These are phyloP conservation scores for Fusarium albidum DNA, from an alignment of 2,329 filamentous ascomycete species.

Conservation along the genomic window DNA sequence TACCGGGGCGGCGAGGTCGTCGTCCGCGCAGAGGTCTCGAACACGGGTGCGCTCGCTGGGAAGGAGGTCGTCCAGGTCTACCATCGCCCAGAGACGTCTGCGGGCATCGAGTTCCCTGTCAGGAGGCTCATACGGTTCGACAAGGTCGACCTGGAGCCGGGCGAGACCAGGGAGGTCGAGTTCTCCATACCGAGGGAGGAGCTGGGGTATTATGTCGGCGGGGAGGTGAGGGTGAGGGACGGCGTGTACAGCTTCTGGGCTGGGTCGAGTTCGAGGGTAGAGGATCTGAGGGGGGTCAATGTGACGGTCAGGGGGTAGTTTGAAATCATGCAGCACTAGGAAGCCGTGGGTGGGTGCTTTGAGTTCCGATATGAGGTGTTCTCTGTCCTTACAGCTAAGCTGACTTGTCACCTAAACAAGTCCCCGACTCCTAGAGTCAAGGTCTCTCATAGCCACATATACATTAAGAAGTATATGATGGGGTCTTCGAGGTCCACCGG, in stretches of 20 bases:
- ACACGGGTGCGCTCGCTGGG: conserved; percentile 61
- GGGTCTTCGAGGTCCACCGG: too few relatives aligned
- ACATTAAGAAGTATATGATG: too few relatives aligned
- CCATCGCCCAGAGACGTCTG: conserved; percentile 56
- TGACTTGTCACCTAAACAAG: too few relatives aligned
- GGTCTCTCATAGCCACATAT: too few relatives aligned
- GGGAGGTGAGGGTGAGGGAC: conserved; percentile 32
- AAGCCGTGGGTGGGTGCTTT: too few relatives aligned
- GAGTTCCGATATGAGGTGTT: too few relatives aligned
- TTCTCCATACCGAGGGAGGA: conserved; percentile 38
- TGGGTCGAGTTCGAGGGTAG: conserved; percentile 40
- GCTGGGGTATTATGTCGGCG: conserved; percentile 42
- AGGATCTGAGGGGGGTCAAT: conserved; percentile 29
- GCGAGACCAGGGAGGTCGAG: conserved; percentile 54
- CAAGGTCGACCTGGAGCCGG: conserved; percentile 66
- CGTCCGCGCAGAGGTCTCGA: conserved; percentile 61
- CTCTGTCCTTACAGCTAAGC: too few relatives aligned
- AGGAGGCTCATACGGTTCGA: conserved; percentile 68
- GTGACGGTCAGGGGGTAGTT: conserved; percentile 23
- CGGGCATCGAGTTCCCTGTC: conserved; percentile 55
- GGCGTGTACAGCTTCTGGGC: conserved; percentile 43
- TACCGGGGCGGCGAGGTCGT: conserved; percentile 50
- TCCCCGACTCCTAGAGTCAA: too few relatives aligned
- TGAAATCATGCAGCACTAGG: too few relatives aligned
- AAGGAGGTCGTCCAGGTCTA: conserved; percentile 63